Conservation (phyloP, 257 asterid genomes). For the Paraleonurus japonicus region DNA sequence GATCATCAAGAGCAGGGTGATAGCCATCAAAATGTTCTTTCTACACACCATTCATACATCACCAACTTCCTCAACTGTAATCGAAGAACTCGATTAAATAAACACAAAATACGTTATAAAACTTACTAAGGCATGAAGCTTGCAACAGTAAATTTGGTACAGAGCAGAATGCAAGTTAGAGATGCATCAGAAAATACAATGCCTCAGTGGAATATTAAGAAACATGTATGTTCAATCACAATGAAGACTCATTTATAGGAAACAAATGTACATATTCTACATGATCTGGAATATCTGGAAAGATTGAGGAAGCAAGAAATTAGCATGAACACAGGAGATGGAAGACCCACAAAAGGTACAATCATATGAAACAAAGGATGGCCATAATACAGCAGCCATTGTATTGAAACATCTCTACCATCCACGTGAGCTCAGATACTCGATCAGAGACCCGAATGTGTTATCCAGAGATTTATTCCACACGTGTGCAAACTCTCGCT, state of each 20-base stretch:
- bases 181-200: background rate
- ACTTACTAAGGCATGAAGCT: background rate
- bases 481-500: constrained; percentile 44
- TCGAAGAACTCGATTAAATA: background rate
- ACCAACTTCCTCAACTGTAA: background rate
- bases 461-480: constrained; percentile 59
- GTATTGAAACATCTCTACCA: constrained; percentile 37
- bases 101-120: background rate
- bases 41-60: background rate
- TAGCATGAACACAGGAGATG: background rate
- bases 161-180: background rate
- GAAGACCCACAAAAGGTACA: constrained; percentile 9
- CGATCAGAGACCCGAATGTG: constrained; percentile 43
- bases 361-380: constrained; percentile 11
- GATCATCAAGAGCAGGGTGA: background rate
- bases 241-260: background rate
- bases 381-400: constrained; percentile 3
- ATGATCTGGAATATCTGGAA: constrained; percentile 6
- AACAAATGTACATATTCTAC: constrained; percentile 18
- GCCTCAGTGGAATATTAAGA: background rate
- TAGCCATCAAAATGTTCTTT: background rate
- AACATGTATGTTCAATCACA: background rate
- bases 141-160: background rate
- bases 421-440: constrained; percentile 56
- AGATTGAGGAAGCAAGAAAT: background rate